Evolutionary conservation across 768 basidiomycete genomes (phyloP).

Genomic region (Xerocomellus intermedius): DNA sequence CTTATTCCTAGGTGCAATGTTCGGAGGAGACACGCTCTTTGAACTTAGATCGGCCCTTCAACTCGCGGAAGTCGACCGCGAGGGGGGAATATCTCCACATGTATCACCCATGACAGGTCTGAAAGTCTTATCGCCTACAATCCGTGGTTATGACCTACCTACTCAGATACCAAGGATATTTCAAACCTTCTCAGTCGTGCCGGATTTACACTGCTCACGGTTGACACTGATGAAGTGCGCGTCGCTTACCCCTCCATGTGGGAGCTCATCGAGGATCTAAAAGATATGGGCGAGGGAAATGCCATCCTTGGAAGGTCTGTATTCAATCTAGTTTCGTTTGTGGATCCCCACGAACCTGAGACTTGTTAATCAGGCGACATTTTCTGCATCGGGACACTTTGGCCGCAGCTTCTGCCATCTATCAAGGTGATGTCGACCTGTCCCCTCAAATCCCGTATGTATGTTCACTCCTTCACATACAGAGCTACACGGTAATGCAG

Average conservation of each 20-base stretch:
- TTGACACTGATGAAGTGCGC: constrained; percentile 91
- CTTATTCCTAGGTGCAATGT: constrained; percentile 89
- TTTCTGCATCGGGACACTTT: constrained; percentile 82
- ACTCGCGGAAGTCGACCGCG: constrained; percentile 88
- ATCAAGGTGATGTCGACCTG: constrained; percentile 60
- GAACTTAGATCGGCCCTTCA: constrained; percentile 94
- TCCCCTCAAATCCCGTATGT: neutral
- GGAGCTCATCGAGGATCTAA: constrained; percentile 92
- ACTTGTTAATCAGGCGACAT: constrained; percentile 47
- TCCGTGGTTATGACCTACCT: constrained; percentile 3
- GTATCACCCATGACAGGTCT: constrained; percentile 96
- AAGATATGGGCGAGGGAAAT: constrained; percentile 95
- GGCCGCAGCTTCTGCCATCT: constrained; percentile 88
- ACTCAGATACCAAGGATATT: constrained; percentile 83
- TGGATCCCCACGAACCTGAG: neutral
- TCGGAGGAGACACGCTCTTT: constrained; percentile 95
- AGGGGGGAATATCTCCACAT: constrained; percentile 96
- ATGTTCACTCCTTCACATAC: constrained; percentile 2
- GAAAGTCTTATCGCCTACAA: constrained; percentile 14
- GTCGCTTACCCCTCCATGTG: constrained; percentile 93
- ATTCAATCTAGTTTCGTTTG: neutral
- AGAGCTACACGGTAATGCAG: constrained; percentile 85
- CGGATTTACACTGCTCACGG: constrained; percentile 90
- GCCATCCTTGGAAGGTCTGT: constrained; percentile 80
- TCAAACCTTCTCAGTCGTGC: constrained; percentile 91